A percentile compares a stretch with the other conserved stretches of the same genome.
Evolutionary conservation across 345 rosid species (phyloP).

Genomic region (Eucalyptus viminalis): DNA sequence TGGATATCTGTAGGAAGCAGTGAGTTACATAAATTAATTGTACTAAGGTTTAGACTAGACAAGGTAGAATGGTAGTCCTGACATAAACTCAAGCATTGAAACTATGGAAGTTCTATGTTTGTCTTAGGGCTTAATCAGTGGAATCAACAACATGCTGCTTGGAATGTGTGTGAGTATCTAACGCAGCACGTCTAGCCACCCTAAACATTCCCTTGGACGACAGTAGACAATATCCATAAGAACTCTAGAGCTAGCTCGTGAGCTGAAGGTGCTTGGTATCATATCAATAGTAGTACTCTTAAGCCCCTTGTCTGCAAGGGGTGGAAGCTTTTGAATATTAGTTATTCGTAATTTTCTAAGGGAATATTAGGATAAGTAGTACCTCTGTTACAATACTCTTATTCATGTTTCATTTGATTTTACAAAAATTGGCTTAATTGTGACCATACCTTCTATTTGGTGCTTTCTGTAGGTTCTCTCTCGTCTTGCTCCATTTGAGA

Average conservation of each 20-base stretch:
- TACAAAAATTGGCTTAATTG: background rate
- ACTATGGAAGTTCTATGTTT: background rate
- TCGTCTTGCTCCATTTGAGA: conserved; percentile 93
- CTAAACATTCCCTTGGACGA: background rate
- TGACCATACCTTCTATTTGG: background rate
- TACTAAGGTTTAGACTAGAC: background rate
- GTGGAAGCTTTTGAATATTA: background rate
- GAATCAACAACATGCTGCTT: background rate
- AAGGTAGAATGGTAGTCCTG: background rate
- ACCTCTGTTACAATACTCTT: background rate
- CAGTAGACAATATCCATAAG: background rate
- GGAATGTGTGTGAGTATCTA: background rate
- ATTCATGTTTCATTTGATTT: background rate
- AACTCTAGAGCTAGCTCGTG: background rate
- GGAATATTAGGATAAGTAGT: background rate
- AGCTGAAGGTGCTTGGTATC: background rate
- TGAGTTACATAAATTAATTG: background rate
- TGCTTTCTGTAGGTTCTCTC: conserved; percentile 53
- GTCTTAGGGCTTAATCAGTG: background rate
- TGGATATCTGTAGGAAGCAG: background rate
- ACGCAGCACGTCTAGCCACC: background rate
- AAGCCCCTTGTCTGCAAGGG: background rate
- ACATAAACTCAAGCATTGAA: background rate
- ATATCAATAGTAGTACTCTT: background rate
- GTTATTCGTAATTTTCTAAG: background rate